Base-by-base conservation (phyloP, 352 stramenopile species). In the Phytophthora palmivora region DNA sequence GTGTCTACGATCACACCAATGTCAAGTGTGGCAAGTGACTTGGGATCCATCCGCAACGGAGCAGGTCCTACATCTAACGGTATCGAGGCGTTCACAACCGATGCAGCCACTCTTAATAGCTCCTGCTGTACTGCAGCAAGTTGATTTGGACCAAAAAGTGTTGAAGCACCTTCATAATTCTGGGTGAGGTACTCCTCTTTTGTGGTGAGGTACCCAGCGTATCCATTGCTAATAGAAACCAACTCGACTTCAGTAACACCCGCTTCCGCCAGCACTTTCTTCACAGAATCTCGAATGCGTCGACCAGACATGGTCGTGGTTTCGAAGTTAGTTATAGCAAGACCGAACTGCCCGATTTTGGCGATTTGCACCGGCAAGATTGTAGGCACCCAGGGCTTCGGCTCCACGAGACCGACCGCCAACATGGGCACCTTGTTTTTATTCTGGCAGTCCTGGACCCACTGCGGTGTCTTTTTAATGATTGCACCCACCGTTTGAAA, bases 151-250 rank as follows among this genome's bases (percentile, higher is more conserved):
- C 82, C 83, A 30, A 91, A 91, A 12, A 89, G 66, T 11, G 83
- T 92, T 6, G 79, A 92, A 24, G 83, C 77, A 15, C 83, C 83
- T 62, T 92, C 83, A 54, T 92, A 92, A 53, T 89, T 53, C 64
- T 92, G 83, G 7, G 59, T 67, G 0, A 67, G 21, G 54, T 91
- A 92, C 45, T 92, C 83, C 24, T 89, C 82, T 5, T 55, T 61
- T 0, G 83, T 91, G 24, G 82, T 86, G 43, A 88, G 58, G 54
- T 92, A 92, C 28, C 74, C 64, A n/a, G 75, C 70, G 54, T 92
- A 91, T 0, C 55, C 78, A 55, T 92, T 91, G 33, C 62, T 84
- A 47, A 87, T 58, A 2, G 78, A 59, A 6, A 62, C 68, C 21
- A 91, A n/a, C 47, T 87, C 80, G 2, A 88, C 75, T 50, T 88